phyloP scores from a whole-genome alignment of 495 filamentous ascomycete genomes.

The Xeromyces bisporus region DNA sequence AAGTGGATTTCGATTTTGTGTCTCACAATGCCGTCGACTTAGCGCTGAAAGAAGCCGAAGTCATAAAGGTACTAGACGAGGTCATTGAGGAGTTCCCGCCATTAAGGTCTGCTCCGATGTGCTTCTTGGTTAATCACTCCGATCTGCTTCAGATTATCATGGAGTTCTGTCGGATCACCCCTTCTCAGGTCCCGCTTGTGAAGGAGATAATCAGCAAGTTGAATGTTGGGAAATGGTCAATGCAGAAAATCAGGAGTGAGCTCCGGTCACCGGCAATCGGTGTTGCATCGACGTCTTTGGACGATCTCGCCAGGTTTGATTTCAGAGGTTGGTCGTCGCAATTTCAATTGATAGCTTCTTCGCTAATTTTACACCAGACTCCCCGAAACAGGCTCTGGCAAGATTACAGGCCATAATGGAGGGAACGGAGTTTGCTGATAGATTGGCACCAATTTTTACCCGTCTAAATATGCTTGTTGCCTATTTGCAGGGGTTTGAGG shows the following conservation, averaged over 20 bases:
- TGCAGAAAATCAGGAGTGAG: slow-evolving; percentile 72
- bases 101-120: slow-evolving; percentile 52
- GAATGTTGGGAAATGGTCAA: slow-evolving; percentile 66
- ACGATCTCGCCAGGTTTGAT: slow-evolving; percentile 81
- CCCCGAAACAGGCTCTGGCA: slow-evolving; percentile 52
- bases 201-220: slow-evolving; percentile 80
- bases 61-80: slow-evolving; percentile 87
- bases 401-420: slow-evolving; percentile 60
- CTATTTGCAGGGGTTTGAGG: slow-evolving; percentile 57
- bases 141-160: slow-evolving; percentile 70
- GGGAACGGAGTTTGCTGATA: slow-evolving; percentile 47
- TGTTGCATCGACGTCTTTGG: slow-evolving; percentile 74
- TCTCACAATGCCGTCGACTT: slow-evolving; percentile 63
- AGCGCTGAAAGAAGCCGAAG: slow-evolving; percentile 85
- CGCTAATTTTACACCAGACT: slow-evolving; percentile 31
- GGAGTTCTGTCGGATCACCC: slow-evolving; percentile 67
- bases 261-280: slow-evolving; percentile 63
- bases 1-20: slow-evolving; percentile 91
- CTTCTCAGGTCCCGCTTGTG: slow-evolving; percentile 45
- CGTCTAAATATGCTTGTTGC: slow-evolving; percentile 60
- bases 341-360: slow-evolving; percentile 2
- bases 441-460: slow-evolving; percentile 52
- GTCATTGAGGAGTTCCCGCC: slow-evolving; percentile 70
- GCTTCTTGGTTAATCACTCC: slow-evolving; percentile 85
- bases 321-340: slow-evolving; percentile 47